Base-by-base conservation (phyloP, 192 early-diverging fungal genomes). In the Paraglomus brasilianum region DNA sequence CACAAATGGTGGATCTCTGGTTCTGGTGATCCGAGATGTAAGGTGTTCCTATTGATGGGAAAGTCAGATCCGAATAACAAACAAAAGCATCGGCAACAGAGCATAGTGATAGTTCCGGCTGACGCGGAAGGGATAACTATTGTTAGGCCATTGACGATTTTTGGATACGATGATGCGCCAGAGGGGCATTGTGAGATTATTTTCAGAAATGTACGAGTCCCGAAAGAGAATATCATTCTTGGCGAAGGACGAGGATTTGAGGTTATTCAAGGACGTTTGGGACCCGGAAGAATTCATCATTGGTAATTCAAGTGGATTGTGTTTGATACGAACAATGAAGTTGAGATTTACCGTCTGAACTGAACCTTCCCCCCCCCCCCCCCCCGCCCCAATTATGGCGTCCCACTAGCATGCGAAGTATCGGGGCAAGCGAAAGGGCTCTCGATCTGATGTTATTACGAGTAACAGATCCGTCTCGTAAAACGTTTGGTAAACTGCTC, bases 1-100 rank as follows among this genome's bases (percentile, higher is more conserved):
- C 86, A 85, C 72, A 99, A 99, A 81, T 97, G 95, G 97, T 99
- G 95, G 94, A 97, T 96, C 69, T 92, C 92, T n/a, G 95, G 95
- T 24, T 92, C 94, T 9, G 94, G 94, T 36, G 93, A 99, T 69
- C 97, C 97, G 13, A 80, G 91, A 38, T 97, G 95, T 76, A 87
- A 89, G 10, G 86, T 98, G n/a, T 96, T 89, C 67, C 53, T 97
- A 6, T 83, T 94, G 38, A 91, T 98, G 92, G 97, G 97, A 53
- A 96, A 96, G 80, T 83, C 86, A 9, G 89, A 91, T 69, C 78
- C 85, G 17, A 82, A 77, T 38, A 80, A 83, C 63, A 84, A 87
- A 43, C 75, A 80, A 60, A 82, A 78, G 50, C 92, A 99, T 82
- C 75, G 76, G 40, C 97, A 96, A 77, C 97, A 99, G 78, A 87